Percentiles rank a stretch among this genome's conserved stretches.
These are phyloP conservation scores for Hanseniaspora lindneri DNA, from an alignment of 805 yeast species.

Conservation along the genomic window DNA sequence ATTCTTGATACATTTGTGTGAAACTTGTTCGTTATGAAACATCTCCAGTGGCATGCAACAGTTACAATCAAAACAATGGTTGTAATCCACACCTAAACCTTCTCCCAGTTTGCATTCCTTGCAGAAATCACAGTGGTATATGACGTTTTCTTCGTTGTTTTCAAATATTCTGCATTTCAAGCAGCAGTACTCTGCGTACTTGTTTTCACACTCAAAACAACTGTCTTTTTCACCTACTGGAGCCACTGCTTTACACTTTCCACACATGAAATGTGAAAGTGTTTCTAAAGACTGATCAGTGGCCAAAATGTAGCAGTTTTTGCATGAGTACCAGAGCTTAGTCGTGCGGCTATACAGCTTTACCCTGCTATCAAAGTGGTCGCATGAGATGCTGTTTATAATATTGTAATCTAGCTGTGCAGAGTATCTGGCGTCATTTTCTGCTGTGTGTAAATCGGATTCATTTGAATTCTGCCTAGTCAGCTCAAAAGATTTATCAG, in stretches of 20 bases:
- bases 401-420: slow-evolving; percentile 2
- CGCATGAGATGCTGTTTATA: not conserved
- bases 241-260: not conserved
- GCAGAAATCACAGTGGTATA: slow-evolving; percentile 85
- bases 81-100: slow-evolving; percentile 78
- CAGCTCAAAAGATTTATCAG: no score
- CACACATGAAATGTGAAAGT: slow-evolving; percentile 4
- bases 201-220: not conserved
- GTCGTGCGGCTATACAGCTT: slow-evolving; percentile 3
- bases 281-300: not conserved
- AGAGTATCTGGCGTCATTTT: not conserved
- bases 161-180: slow-evolving; percentile 69
- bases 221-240: not conserved
- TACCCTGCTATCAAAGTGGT: not conserved
- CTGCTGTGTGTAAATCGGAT: not conserved
- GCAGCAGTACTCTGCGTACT: slow-evolving; percentile 31
- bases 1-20: slow-evolving; percentile 9
- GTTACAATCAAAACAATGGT: slow-evolving; percentile 82
- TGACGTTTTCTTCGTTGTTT: slow-evolving; percentile 64
- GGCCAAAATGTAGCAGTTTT: slow-evolving; percentile 4
- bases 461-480: no score
- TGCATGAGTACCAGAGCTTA: slow-evolving; percentile 7
- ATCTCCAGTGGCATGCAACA: slow-evolving; percentile 77
- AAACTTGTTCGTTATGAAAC: slow-evolving; percentile 36
- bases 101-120: slow-evolving; percentile 86